phyloP scores from a whole-genome alignment of 495 filamentous ascomycete genomes.

The Xylaria grammica region DNA sequence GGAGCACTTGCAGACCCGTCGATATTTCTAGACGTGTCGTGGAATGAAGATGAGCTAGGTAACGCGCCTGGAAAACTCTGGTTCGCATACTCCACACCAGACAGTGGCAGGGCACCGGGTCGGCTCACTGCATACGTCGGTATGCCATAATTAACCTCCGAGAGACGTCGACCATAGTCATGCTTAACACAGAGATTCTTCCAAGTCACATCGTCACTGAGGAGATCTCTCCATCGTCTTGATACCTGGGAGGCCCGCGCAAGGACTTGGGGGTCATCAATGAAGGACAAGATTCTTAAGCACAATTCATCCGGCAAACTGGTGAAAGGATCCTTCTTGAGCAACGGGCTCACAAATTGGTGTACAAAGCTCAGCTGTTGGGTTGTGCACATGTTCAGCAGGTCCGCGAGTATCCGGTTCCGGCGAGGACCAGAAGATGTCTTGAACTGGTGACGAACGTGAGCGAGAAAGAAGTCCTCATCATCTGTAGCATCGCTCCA shows the following conservation, averaged over 20 bases:
- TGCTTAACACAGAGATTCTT: conserved; percentile 95
- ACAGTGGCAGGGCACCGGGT: conserved; percentile 34
- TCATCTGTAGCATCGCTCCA: conserved; percentile 59
- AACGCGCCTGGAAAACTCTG: conserved; percentile 46
- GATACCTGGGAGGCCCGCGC: conserved; percentile 94
- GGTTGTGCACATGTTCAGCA: conserved; percentile 90
- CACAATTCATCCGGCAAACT: conserved; percentile 91
- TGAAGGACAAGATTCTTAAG: conserved; percentile 85
- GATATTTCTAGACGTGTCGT: conserved; percentile 44
- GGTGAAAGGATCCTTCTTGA: conserved; percentile 95
- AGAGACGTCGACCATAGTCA: conserved; percentile 71
- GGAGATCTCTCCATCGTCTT: conserved; percentile 84
- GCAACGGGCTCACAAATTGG: conserved; percentile 84
- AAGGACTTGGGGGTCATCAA: conserved; percentile 92
- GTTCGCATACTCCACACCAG: conserved; percentile 35
- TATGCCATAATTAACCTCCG: conserved; percentile 45
- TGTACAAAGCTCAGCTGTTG: conserved; percentile 94
- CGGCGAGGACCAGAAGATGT: conserved; percentile 56
- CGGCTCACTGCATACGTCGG: conserved; percentile 29
- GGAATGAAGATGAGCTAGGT: conserved; percentile 34
- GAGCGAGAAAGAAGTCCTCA: conserved; percentile 57
- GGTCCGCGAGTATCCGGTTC: conserved; percentile 73
- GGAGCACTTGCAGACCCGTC: conserved; percentile 40
- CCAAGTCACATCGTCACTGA: conserved; percentile 97
- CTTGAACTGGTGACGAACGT: conserved; percentile 57